phyloP scores from a whole-genome alignment of 257 asterid genomes.

The Petunia axillaris region DNA sequence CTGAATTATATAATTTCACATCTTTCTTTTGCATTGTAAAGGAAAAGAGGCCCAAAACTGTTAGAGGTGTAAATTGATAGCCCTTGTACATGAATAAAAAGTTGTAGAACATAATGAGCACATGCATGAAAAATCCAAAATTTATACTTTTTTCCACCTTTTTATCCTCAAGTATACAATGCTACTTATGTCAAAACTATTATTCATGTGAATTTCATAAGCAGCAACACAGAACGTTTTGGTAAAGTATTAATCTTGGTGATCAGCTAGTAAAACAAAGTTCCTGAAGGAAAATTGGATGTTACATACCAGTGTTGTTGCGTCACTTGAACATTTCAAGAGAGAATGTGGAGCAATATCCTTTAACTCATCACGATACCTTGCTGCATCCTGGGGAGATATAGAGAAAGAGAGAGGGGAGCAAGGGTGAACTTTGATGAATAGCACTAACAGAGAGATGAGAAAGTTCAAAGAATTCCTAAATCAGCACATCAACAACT shows the following conservation, averaged over 20 bases:
- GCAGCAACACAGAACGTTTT: neutral
- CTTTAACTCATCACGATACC: conserved; percentile 58
- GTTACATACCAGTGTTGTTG: conserved; percentile 67
- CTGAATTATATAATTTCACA: neutral
- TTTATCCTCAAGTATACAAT: neutral
- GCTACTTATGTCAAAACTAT: conserved; percentile 1
- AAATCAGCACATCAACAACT: neutral
- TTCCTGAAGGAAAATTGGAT: conserved; percentile 6
- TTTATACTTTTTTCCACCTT: conserved; percentile 9
- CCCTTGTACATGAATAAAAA: conserved; percentile 1
- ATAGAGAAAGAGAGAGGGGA: neutral
- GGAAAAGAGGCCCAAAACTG: neutral
- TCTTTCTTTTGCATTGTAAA: neutral
- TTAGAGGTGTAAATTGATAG: neutral
- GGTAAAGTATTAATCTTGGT: conserved; percentile 1
- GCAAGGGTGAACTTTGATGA: conserved; percentile 15
- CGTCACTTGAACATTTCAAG: conserved; percentile 81
- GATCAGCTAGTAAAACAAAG: neutral
- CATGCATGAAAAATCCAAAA: neutral
- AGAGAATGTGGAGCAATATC: conserved; percentile 68
- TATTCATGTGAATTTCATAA: conserved; percentile 4
- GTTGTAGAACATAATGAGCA: neutral
- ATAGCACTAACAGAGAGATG: conserved; percentile 10
- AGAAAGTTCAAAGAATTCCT: neutral
- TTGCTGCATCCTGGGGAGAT: conserved; percentile 64